A percentile compares a stretch with the other conserved stretches of the same genome.
These are phyloP conservation scores for Solanum etuberosum DNA, from an alignment of 257 asterid species.

Conservation along the genomic window DNA sequence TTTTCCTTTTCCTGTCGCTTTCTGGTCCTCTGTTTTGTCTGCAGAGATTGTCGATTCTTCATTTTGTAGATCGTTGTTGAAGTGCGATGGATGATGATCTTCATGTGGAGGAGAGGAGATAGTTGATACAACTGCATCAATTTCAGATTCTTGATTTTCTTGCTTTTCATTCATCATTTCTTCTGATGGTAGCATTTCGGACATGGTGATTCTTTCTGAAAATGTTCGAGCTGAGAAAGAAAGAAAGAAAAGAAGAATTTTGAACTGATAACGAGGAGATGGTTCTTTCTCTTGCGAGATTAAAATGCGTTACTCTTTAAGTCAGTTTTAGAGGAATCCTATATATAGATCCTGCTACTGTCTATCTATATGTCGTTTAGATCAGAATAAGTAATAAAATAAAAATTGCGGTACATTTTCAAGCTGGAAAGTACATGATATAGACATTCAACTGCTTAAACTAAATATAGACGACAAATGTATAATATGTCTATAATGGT, in stretches of 20 bases:
- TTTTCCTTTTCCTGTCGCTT: background rate
- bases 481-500: background rate
- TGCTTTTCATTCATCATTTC: background rate
- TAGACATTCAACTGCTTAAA: background rate
- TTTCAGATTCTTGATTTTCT: background rate
- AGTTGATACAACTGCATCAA: background rate
- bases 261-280: background rate
- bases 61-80: background rate
- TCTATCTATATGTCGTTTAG: background rate
- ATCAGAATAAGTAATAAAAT: too few species aligned
- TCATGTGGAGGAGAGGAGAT: background rate
- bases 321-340: background rate
- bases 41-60: background rate
- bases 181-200: background rate
- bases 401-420: too few species aligned
- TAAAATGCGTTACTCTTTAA: background rate
- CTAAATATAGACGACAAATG: background rate
- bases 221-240: background rate
- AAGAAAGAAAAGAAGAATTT: background rate
- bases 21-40: background rate
- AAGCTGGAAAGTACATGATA: background rate
- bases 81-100: background rate
- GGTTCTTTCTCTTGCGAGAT: background rate
- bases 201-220: background rate
- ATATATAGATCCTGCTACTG: background rate